Base-by-base conservation (phyloP, 2,329 filamentous ascomycete species). In the Westerdykella aurantiaca region DNA sequence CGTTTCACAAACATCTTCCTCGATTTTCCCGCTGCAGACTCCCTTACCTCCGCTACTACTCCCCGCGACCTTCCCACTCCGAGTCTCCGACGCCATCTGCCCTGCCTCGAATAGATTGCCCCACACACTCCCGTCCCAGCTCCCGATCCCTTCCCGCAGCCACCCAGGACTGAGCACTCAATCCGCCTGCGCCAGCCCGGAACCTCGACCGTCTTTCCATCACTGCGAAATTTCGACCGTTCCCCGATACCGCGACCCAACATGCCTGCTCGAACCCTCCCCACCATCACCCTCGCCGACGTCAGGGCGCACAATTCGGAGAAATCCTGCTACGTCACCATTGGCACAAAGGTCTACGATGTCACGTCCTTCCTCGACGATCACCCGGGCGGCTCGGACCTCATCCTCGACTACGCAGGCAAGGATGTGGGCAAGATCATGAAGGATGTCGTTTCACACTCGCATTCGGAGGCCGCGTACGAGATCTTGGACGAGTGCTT, bases 311-410 rank as follows among this genome's bases (percentile, higher is more conserved):
- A 95, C 69, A 91, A 86, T 67, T 83, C 80, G 38, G 72, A 74
- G 39, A 80, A 88, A 63, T 95, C 88, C 39, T 97, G 91, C 75
- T 98, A 90, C 75, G 90, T 98, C 56, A 93, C 87, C 3, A 76
- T 96, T 43, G 90, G 88, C 50, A 78, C 79, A 46, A 94, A 91
- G 57, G 91, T 98, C 56, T 98, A 89, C 77, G 91, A 98, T 74
- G 79, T 98, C 51, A 96, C 93, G 46, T 81, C 87, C 44, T 98
- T 98, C 62, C 69, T 96, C 48, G 81, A 89, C 41, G 83, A 89
- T 54, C 93, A 98, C 66, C 93, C 93, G 18, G 93, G 93, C 55
- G 93, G 93, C 46, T 81, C 82, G 57, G 87, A 95, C 50, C 74
- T 97, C 56, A 84, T 98, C 49, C 74, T 96, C 50, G 86, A 95